Conservation (phyloP, 2,329 filamentous ascomycete genomes). For the Trichoderma aggressivum region DNA sequence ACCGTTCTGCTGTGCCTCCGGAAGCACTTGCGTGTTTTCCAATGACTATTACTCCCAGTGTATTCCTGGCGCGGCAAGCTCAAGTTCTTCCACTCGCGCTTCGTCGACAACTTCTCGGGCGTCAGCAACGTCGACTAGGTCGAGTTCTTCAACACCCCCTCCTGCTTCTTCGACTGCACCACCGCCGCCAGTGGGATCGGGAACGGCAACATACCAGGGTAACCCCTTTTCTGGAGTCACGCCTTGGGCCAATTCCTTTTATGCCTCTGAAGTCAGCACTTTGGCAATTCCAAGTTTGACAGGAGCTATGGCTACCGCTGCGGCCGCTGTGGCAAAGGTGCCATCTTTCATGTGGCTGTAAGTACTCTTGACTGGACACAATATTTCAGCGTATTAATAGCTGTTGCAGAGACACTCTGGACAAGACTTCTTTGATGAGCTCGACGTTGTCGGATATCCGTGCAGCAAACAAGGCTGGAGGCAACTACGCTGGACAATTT, state of each 20-base stretch:
- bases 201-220: background rate
- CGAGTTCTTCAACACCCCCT: background rate
- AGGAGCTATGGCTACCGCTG: conserved; percentile 3
- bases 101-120: background rate
- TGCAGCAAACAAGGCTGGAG: background rate
- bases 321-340: background rate
- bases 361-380: background rate
- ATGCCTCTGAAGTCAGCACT: background rate
- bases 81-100: background rate
- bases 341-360: conserved; percentile 7
- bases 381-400: background rate
- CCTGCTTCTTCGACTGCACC: background rate
- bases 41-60: conserved; percentile 7
- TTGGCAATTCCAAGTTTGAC: conserved; percentile 1
- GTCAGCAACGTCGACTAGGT: background rate
- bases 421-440: background rate
- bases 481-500: conserved; percentile 9
- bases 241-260: background rate
- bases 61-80: background rate
- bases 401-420: background rate
- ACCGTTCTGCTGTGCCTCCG: background rate
- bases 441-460: conserved; percentile 5
- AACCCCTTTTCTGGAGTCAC: conserved; percentile 5
- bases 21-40: background rate
- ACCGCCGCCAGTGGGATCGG: background rate